Percentiles rank a stretch among this genome's conserved stretches.
These are phyloP conservation scores for Tetrastigma voinierianum DNA, from an alignment of 164 flowering plant species.

Conservation along the genomic window DNA sequence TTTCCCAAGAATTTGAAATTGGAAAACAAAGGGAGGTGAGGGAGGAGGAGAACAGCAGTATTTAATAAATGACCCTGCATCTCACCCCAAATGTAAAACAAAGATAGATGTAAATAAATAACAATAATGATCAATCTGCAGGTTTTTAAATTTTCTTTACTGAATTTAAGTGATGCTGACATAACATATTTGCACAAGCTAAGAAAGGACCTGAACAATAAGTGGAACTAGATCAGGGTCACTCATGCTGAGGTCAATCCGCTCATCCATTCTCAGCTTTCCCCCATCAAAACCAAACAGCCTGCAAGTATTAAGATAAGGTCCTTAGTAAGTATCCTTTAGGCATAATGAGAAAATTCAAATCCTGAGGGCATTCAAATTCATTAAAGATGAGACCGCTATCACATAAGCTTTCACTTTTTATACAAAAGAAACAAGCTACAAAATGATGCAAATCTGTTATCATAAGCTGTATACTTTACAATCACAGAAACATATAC, in stretches of 20 bases:
- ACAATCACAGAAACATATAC: no score
- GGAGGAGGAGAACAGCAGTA: no score
- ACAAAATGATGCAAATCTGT: neutral
- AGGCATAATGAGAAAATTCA: neutral
- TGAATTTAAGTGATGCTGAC: neutral
- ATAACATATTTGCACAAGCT: neutral
- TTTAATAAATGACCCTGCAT: no score
- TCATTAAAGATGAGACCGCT: neutral
- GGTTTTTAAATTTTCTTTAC: neutral
- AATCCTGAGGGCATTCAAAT: neutral
- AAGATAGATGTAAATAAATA: neutral
- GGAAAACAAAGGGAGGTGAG: no score
- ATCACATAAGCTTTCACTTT: no score
- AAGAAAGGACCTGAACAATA: constrained; percentile 71
- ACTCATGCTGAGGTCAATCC: constrained; percentile 91
- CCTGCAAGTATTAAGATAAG: constrained; percentile 39
- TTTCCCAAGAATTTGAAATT: no score
- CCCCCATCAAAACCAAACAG: constrained; percentile 87
- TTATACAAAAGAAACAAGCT: neutral
- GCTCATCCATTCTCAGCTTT: constrained; percentile 91
- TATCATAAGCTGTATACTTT: no score
- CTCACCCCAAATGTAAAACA: no score
- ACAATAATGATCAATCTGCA: neutral
- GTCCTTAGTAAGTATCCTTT: constrained; percentile 10
- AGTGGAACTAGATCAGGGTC: constrained; percentile 96